Evolutionary conservation across 352 stramenopile genomes (phyloP).

Genomic region (Phytophthora vignae): DNA sequence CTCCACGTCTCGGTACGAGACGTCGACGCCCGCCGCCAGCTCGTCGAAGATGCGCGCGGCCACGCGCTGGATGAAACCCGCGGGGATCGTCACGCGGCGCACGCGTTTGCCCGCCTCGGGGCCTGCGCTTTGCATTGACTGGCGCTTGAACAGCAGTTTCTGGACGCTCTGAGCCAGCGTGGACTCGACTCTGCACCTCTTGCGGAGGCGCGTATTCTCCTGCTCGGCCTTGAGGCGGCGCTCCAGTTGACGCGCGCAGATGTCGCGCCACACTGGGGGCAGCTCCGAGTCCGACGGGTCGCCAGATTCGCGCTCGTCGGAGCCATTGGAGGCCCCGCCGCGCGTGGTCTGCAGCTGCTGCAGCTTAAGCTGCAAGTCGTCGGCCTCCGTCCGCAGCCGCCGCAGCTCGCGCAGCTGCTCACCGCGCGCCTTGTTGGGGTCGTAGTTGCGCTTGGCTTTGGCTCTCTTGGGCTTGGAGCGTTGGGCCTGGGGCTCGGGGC

Average conservation of each 20-base stretch:
- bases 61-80: neutral
- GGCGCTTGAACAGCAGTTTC: neutral
- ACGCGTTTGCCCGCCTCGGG: neutral
- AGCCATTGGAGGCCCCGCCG: neutral
- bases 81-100: neutral
- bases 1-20: slow-evolving; percentile 49
- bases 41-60: slow-evolving; percentile 38
- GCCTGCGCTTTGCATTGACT: neutral
- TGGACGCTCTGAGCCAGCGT: neutral
- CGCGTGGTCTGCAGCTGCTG: neutral
- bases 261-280: neutral
- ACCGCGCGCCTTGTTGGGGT: slow-evolving; percentile 1
- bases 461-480: neutral
- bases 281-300: neutral
- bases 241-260: slow-evolving; percentile 1
- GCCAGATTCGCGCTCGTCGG: neutral
- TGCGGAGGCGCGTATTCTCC: neutral
- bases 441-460: neutral
- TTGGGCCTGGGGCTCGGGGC: too few species aligned
- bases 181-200: neutral
- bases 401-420: slow-evolving; percentile 4
- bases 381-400: neutral
- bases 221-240: neutral
- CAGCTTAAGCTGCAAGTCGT: neutral
- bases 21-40: slow-evolving; percentile 34